phyloP scores from a whole-genome alignment of 208 protist species.

The Entamoeba histolytica region DNA sequence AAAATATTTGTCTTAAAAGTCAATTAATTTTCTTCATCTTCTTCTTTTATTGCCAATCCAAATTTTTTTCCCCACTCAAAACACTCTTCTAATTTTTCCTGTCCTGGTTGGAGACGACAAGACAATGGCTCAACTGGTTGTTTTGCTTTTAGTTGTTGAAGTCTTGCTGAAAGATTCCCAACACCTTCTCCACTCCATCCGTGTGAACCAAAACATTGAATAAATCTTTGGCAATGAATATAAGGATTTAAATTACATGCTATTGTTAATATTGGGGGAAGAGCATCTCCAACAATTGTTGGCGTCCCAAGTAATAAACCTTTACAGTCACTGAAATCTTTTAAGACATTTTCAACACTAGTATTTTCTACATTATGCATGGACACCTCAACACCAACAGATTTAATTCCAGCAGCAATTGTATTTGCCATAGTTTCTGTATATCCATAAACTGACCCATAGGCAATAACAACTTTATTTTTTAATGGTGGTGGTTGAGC shows the following conservation, averaged over 20 bases:
- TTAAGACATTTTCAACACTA: background rate
- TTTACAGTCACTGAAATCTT: background rate
- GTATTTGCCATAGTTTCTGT: background rate
- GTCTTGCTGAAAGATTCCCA: background rate
- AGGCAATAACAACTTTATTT: background rate
- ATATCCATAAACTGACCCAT: background rate
- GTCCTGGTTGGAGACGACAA: background rate
- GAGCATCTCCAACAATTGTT: conserved; percentile 3
- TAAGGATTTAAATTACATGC: background rate
- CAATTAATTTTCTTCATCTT: no score
- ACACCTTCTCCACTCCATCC: conserved; percentile 14
- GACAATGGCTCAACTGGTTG: background rate
- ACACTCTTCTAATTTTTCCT: background rate
- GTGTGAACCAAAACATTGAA: background rate
- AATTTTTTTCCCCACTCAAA: background rate
- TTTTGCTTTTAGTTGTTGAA: background rate
- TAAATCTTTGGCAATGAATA: background rate
- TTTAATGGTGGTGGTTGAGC: background rate
- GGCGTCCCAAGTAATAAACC: conserved; percentile 1
- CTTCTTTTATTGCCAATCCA: background rate
- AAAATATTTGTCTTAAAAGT: no score
- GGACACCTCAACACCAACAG: background rate
- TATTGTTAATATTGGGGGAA: background rate
- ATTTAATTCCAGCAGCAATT: background rate
- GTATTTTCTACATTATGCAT: background rate